phyloP scores from a whole-genome alignment of 208 protist species.

The Trypanosoma congolense region DNA sequence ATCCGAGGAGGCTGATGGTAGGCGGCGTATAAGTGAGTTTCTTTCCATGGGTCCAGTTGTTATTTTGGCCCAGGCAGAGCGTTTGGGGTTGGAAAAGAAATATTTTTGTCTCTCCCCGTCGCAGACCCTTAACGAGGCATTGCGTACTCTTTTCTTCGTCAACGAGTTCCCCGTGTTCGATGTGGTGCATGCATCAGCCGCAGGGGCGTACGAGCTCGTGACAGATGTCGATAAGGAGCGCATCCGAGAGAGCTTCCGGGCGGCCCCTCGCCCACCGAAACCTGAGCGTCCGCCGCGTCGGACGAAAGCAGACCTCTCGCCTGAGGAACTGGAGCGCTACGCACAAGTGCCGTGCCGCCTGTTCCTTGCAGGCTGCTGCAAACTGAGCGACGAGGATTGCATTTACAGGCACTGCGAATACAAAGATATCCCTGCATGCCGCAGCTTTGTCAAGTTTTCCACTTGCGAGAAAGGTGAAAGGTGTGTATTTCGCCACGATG shows the following conservation, averaged over 20 bases:
- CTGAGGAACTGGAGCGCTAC: slow-evolving; percentile 40
- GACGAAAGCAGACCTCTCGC: slow-evolving; percentile 36
- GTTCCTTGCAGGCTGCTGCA: slow-evolving; percentile 52
- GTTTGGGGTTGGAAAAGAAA: slow-evolving; percentile 42
- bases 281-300: slow-evolving; percentile 22
- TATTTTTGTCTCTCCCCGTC: slow-evolving; percentile 61
- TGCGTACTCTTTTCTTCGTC: slow-evolving; percentile 80
- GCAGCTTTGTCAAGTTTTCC: slow-evolving; percentile 42
- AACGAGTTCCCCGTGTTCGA: slow-evolving; percentile 84
- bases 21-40: slow-evolving; percentile 29
- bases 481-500: slow-evolving; percentile 78
- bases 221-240: slow-evolving; percentile 69
- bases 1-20: slow-evolving; percentile 17
- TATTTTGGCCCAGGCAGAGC: slow-evolving; percentile 65
- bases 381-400: slow-evolving; percentile 39
- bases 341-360: slow-evolving; percentile 60
- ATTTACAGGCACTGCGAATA: slow-evolving; percentile 75
- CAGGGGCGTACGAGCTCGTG: slow-evolving; percentile 42
- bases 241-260: slow-evolving; percentile 66
- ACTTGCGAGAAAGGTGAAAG: slow-evolving; percentile 50
- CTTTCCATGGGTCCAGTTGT: slow-evolving; percentile 29
- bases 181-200: slow-evolving; percentile 40
- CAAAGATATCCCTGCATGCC: slow-evolving; percentile 61
- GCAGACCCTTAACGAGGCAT: slow-evolving; percentile 63
- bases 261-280: slow-evolving; percentile 26